Percentiles rank a stretch among this genome's conserved stretches.
Evolutionary conservation across 306 rosid species (phyloP).

Genomic region (Ormosia semicastrata): DNA sequence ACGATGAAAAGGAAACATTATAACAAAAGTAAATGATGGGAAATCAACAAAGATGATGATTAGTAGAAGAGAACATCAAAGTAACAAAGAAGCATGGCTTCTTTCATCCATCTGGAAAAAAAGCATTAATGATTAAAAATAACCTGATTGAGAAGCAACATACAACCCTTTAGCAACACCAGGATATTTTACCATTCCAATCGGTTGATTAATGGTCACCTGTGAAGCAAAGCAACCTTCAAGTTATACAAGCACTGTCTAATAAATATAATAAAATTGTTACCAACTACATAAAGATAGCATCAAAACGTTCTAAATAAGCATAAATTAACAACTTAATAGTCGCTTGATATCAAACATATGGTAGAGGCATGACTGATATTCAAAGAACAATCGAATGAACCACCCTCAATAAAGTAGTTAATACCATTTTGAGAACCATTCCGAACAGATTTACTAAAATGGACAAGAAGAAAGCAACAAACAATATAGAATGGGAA

Average conservation of each 20-base stretch:
- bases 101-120: neutral
- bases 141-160: constrained; percentile 51
- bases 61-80: neutral
- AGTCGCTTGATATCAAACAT: neutral
- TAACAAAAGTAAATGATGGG: neutral
- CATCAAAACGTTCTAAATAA: neutral
- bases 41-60: neutral
- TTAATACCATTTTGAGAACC: neutral
- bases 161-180: constrained; percentile 59
- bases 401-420: neutral
- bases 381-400: neutral
- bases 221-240: constrained; percentile 33
- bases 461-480: neutral
- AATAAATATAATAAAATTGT: neutral
- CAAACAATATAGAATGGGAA: neutral
- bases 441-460: neutral
- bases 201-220: constrained; percentile 75
- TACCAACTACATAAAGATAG: neutral
- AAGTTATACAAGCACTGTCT: neutral
- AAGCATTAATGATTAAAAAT: neutral
- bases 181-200: constrained; percentile 77
- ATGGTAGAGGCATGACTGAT: neutral
- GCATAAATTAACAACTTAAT: neutral
- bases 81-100: neutral
- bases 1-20: constrained; percentile 4